A percentile compares a stretch with the other conserved stretches of the same genome.
phyloP scores from a whole-genome alignment of 2,329 filamentous ascomycete genomes.

The Alternaria alternata region DNA sequence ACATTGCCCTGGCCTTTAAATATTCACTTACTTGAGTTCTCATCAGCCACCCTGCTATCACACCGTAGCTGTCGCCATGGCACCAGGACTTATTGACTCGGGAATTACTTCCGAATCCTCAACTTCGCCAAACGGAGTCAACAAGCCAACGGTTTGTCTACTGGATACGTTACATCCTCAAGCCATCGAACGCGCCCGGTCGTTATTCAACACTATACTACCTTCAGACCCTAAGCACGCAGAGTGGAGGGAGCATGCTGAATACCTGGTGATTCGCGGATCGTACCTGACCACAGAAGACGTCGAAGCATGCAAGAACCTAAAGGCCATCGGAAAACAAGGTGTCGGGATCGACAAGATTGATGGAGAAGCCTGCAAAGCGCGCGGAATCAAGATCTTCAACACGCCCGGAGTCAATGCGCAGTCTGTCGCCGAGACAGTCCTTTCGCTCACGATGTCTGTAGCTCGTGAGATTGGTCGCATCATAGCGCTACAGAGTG shows the following conservation, averaged over 20 bases:
- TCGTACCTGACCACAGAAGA: constrained; percentile 53
- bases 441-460: constrained; percentile 48
- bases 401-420: constrained; percentile 60
- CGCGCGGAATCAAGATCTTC: constrained; percentile 54
- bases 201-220: constrained; percentile 53
- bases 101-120: not conserved
- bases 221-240: constrained; percentile 45
- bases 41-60: not conserved
- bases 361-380: constrained; percentile 51
- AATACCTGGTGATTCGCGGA: constrained; percentile 52
- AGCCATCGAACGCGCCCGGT: constrained; percentile 48
- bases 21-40: not conserved
- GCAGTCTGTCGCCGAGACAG: constrained; percentile 54
- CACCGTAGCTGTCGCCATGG: not conserved
- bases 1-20: not conserved
- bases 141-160: constrained; percentile 52
- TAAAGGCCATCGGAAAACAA: constrained; percentile 58
- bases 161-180: constrained; percentile 52
- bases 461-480: constrained; percentile 38
- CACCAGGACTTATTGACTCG: not conserved
- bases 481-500: constrained; percentile 38
- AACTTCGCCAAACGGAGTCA: not conserved
- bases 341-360: constrained; percentile 58
- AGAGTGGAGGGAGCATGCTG: constrained; percentile 54
- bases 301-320: constrained; percentile 46